Percentiles rank a stretch among this genome's conserved stretches.
Evolutionary conservation across 2,329 filamentous ascomycete species (phyloP).

Genomic region (Arthrinium puccinioides): DNA sequence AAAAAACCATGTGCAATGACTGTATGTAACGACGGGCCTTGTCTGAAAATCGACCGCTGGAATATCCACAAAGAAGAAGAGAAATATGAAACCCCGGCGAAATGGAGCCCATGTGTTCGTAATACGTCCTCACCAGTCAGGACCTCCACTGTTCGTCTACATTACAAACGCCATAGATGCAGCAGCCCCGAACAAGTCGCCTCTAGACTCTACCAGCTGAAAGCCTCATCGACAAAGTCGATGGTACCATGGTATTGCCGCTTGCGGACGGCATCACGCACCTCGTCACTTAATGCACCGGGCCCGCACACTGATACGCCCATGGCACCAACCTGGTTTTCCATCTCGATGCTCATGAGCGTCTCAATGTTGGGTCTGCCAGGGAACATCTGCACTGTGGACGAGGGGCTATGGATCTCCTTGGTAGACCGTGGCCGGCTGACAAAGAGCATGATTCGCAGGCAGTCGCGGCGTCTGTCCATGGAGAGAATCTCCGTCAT

Average conservation of each 20-base stretch:
- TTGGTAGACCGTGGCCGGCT: conserved; percentile 68
- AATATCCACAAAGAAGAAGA: no score
- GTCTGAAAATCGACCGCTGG: no score
- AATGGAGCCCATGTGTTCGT: no score
- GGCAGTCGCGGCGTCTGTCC: conserved; percentile 64
- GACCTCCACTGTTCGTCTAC: no score
- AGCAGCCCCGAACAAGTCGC: no score
- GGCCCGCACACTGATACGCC: conserved; percentile 70
- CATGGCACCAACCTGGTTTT: conserved; percentile 66
- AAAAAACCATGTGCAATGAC: no score
- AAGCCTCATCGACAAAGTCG: conserved; percentile 75
- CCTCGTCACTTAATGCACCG: conserved; percentile 67
- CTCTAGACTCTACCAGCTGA: conserved; percentile 53
- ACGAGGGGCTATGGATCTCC: conserved; percentile 71
- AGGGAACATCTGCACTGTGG: conserved; percentile 79
- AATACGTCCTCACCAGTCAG: no score
- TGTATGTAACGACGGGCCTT: no score
- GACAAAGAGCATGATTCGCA: conserved; percentile 74
- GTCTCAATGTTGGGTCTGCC: conserved; percentile 69
- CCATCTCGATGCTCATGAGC: conserved; percentile 65
- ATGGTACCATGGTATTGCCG: conserved; percentile 59
- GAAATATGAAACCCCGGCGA: no score
- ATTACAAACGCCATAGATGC: no score
- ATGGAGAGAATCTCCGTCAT: conserved; percentile 75
- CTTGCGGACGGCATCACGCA: conserved; percentile 58